Conservation (phyloP, 345 rosid species). For the Iberis pinnata region DNA sequence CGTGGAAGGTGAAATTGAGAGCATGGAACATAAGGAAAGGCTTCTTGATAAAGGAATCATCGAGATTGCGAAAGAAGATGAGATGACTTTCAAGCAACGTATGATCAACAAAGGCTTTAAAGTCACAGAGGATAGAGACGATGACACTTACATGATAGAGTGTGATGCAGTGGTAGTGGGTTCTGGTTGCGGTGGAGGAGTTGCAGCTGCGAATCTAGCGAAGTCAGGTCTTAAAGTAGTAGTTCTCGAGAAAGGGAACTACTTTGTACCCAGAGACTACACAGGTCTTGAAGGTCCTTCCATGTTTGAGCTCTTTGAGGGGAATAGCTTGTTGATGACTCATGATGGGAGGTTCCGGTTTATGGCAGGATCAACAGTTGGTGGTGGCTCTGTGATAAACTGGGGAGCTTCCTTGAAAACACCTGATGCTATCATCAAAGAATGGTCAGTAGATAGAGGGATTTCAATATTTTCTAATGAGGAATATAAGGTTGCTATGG, state of each 20-base stretch:
- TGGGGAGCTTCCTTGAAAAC: slow-evolving; percentile 57
- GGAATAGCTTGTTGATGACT: slow-evolving; percentile 37
- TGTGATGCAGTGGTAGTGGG: slow-evolving; percentile 61
- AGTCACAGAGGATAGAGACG: slow-evolving; percentile 38
- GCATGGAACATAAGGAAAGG: slow-evolving; percentile 28
- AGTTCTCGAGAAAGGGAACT: slow-evolving; percentile 66
- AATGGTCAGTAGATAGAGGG: slow-evolving; percentile 47
- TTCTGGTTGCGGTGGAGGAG: slow-evolving; percentile 68
- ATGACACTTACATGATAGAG: slow-evolving; percentile 40
- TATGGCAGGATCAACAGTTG: slow-evolving; percentile 56
- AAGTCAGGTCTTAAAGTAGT: slow-evolving; percentile 50
- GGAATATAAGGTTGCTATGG: slow-evolving; percentile 47
- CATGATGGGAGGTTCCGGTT: slow-evolving; percentile 38
- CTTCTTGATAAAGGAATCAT: slow-evolving; percentile 49
- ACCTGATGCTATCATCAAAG: slow-evolving; percentile 42
- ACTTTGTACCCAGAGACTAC: slow-evolving; percentile 46
- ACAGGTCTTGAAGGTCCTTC: slow-evolving; percentile 62
- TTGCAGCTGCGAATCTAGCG: slow-evolving; percentile 67
- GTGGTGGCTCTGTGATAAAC: slow-evolving; percentile 64
- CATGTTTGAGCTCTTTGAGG: slow-evolving; percentile 46
- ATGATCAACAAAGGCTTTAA: slow-evolving; percentile 44
- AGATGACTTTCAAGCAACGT: slow-evolving; percentile 33
- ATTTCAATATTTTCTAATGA: slow-evolving; percentile 37
- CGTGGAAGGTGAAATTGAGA: slow-evolving; percentile 27
- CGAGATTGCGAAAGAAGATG: slow-evolving; percentile 43